Evolutionary conservation across 495 filamentous ascomycete species (phyloP).

Genomic region (Daldinia vernicosa): DNA sequence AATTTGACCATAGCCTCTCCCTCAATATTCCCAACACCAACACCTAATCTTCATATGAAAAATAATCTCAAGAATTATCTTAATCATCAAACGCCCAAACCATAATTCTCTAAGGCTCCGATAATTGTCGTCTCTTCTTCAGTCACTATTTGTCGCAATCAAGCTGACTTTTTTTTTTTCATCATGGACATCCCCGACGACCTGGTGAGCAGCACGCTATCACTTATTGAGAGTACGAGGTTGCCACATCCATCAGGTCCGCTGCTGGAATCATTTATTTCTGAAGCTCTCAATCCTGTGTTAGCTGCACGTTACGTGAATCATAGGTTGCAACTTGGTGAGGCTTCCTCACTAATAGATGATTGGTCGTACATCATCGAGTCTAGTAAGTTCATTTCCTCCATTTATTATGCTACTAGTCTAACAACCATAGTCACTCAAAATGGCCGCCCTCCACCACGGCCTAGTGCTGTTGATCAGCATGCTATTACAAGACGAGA

Average conservation of each 20-base stretch:
- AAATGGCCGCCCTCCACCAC: background rate
- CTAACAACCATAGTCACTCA: background rate
- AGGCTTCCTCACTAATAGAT: background rate
- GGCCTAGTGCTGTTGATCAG: background rate
- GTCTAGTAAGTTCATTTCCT: background rate
- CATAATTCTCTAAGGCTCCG: background rate
- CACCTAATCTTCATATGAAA: too few relatives aligned
- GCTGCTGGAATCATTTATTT: background rate
- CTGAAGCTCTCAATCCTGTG: background rate
- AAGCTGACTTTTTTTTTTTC: background rate
- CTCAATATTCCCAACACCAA: too few relatives aligned
- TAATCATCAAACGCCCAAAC: background rate
- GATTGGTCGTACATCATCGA: background rate
- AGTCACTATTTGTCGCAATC: background rate
- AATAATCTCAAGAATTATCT: background rate
- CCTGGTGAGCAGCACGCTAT: background rate
- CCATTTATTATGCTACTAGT: background rate
- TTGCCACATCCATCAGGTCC: background rate
- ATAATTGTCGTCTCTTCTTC: background rate
- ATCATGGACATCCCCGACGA: background rate
- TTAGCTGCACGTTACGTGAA: background rate
- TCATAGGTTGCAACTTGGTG: background rate
- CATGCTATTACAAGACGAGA: background rate
- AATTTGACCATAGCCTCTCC: too few relatives aligned
- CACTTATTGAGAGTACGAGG: background rate